phyloP scores from a whole-genome alignment of 2,329 filamentous ascomycete genomes.

The Talaromyces sp. region DNA sequence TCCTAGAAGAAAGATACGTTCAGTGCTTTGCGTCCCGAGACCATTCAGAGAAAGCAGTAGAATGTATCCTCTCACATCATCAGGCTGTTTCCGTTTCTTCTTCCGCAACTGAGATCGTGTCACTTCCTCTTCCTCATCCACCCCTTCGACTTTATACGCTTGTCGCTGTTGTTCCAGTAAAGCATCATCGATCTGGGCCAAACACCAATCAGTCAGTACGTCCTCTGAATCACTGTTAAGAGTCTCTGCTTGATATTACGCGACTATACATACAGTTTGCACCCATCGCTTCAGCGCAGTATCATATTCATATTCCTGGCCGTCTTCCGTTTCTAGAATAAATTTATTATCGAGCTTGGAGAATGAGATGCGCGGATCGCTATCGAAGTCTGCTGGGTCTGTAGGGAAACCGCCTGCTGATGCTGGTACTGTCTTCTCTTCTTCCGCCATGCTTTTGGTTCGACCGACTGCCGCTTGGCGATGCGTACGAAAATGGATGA shows the following conservation, averaged over 20 bases:
- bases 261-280: conserved; percentile 49
- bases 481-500: not conserved
- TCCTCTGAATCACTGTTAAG: not conserved
- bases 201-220: not conserved
- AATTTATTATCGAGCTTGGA: conserved; percentile 78
- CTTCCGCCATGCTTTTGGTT: conserved; percentile 2
- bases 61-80: conserved; percentile 39
- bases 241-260: conserved; percentile 4
- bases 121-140: conserved; percentile 51
- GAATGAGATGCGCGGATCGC: conserved; percentile 78
- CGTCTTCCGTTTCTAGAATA: conserved; percentile 77
- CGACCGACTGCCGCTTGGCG: conserved; percentile 7
- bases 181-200: conserved; percentile 53
- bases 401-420: conserved; percentile 42
- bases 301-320: conserved; percentile 80
- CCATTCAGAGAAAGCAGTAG: not conserved
- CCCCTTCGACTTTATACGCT: conserved; percentile 56
- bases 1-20: conserved; percentile 16
- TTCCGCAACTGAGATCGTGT: conserved; percentile 46
- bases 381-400: conserved; percentile 63
- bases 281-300: conserved; percentile 67
- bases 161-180: conserved; percentile 56
- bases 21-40: not conserved
- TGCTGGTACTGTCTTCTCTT: not conserved
- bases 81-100: conserved; percentile 50